These are phyloP conservation scores for Ophiocordyceps camponoti-leonardi DNA, from an alignment of 2,329 filamentous ascomycete species.

Conservation along the genomic window DNA sequence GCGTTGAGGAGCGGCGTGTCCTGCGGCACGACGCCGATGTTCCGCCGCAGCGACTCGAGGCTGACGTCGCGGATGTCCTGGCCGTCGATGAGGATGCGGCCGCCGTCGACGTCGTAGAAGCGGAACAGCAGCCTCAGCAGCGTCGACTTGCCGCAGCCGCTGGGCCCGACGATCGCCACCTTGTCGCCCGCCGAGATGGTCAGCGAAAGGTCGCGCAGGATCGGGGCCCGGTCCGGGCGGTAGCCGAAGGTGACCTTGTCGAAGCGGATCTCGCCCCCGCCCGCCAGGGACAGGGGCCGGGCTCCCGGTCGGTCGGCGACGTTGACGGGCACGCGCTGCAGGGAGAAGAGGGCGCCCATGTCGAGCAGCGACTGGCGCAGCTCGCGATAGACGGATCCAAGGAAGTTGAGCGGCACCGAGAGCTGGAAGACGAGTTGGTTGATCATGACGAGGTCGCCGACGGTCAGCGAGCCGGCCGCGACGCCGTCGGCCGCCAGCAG, in stretches of 20 bases:
- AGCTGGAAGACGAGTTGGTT: constrained; percentile 98
- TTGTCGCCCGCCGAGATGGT: constrained; percentile 94
- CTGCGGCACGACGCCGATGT: constrained; percentile 91
- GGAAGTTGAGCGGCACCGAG: constrained; percentile 89
- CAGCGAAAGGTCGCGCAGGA: constrained; percentile 67
- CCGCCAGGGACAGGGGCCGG: constrained; percentile 50
- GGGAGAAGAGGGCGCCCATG: constrained; percentile 95
- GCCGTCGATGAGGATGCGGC: constrained; percentile 78
- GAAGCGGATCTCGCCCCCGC: constrained; percentile 80
- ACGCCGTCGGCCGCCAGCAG: constrained; percentile 87
- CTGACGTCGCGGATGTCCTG: constrained; percentile 78
- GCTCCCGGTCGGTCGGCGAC: constrained; percentile 66
- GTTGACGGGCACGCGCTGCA: constrained; percentile 88
- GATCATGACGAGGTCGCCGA: constrained; percentile 95
- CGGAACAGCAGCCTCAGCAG: constrained; percentile 82
- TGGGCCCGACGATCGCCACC: constrained; percentile 86
- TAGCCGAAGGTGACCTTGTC: constrained; percentile 95
- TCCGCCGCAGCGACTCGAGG: constrained; percentile 63
- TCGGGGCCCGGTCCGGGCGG: constrained; percentile 58
- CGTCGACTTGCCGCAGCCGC: constrained; percentile 91
- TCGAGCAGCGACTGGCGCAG: constrained; percentile 86
- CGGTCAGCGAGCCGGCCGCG: constrained; percentile 61
- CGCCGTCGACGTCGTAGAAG: constrained; percentile 76
- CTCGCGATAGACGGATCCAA: constrained; percentile 95
- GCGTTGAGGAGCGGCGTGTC: constrained; percentile 97